Evolutionary conservation across 2,329 filamentous ascomycete species (phyloP), one percentile per base, ranked within the genome.

Genomic region (Xylariales sp.): DNA sequence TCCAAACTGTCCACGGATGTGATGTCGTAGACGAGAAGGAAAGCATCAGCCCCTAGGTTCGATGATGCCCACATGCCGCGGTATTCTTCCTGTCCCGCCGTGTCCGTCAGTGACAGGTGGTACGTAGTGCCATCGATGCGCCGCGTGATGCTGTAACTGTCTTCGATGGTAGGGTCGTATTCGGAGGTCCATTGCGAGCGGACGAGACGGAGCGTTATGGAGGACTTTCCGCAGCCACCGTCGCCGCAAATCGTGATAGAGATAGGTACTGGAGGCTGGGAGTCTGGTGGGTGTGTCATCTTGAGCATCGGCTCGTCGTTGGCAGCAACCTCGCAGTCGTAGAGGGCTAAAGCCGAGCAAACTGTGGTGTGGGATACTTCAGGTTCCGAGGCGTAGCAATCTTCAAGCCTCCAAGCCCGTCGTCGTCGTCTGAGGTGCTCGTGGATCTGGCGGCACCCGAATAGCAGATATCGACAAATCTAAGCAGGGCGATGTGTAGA

Each of bases 11-110:
- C 72, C 44, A 65, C 61, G 31, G 77, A 78, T 1, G 87, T 93
- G 64, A 93, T 91, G 67, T 93, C 87, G 74, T 93, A 93, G 52
- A 93, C 87, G 54, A 93, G 76, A 16, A 93, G 73, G 67, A 91
- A 93, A 48, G 86, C 87, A 60, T 93, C 87, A 47, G 84, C 84
- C 58, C 79, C 76, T 12, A 91, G 77, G 61, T 90, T 91, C 18
- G 82, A 82, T 24, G 80, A 75, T 1, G 85, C 86, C 87, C 87
- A 93, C 71, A 93, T 86, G 53, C 85, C 83, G 51, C 87, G 83
- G 68, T 93, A 93, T 66, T 93, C 87, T 66, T 93, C 87, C 62
- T 93, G 87, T n/a, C 87, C 87, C 19, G 87, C 87, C 1, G 87
- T 91, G 69, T 93, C 87, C 45, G 86, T 91, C 37, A 93, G 75